Percentiles rank a stretch among this genome's conserved stretches.
Conservation (phyloP, 805 yeast genomes). For the Wickerhamia fluorescens region DNA sequence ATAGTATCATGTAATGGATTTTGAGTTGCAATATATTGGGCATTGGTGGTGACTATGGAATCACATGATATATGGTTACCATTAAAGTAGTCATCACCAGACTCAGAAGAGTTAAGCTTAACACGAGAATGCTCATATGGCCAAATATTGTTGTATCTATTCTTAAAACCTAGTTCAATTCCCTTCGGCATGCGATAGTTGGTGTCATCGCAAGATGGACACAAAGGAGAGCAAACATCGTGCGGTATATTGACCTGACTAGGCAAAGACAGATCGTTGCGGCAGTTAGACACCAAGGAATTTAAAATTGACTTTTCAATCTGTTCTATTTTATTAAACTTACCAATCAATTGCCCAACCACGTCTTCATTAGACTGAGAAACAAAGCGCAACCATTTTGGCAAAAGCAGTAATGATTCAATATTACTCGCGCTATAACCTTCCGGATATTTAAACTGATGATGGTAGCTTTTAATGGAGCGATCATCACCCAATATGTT, state of each 20-base stretch:
- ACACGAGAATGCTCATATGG: slow-evolving; percentile 45
- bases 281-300: slow-evolving; percentile 3
- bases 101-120: slow-evolving; percentile 15
- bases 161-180: slow-evolving; percentile 24
- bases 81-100: slow-evolving; percentile 37
- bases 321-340: slow-evolving; percentile 33
- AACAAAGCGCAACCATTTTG: slow-evolving; percentile 27
- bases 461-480: slow-evolving; percentile 2
- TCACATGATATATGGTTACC: slow-evolving; percentile 35
- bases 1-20: slow-evolving; percentile 35
- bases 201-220: slow-evolving; percentile 36
- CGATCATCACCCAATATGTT: slow-evolving; percentile 7
- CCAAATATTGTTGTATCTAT: slow-evolving; percentile 41
- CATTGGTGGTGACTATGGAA: slow-evolving; percentile 13
- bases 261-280: slow-evolving; percentile 3
- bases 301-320: slow-evolving; percentile 32
- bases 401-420: slow-evolving; percentile 11
- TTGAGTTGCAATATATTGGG: slow-evolving; percentile 39
- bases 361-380: slow-evolving; percentile 14
- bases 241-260: no score
- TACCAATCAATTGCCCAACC: slow-evolving; percentile 16
- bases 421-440: slow-evolving; percentile 1
- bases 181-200: slow-evolving; percentile 36
- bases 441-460: slow-evolving; percentile 6
- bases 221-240: slow-evolving; percentile 33